These are phyloP conservation scores for Sporothrix sp. DNA, from an alignment of 2,329 filamentous ascomycete genomes.

Conservation along the genomic window DNA sequence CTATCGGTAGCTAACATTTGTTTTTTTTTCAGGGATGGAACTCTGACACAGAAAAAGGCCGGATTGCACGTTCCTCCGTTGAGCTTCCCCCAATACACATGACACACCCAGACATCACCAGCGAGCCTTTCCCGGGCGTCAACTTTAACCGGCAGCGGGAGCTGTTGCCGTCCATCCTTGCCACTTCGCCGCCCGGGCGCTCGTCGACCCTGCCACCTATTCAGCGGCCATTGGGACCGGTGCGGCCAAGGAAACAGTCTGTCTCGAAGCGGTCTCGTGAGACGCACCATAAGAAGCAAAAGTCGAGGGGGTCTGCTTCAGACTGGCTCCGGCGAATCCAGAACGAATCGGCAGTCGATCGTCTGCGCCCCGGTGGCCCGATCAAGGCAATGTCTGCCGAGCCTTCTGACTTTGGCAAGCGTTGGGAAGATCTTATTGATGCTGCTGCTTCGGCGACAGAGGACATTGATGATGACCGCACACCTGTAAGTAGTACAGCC, in stretches of 20 bases:
- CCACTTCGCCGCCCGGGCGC: slow-evolving; percentile 72
- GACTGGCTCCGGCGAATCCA: slow-evolving; percentile 53
- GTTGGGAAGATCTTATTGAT: slow-evolving; percentile 95
- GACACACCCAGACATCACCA: slow-evolving; percentile 52
- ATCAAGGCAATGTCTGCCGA: slow-evolving; percentile 83
- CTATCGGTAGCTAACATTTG: slow-evolving; percentile 6
- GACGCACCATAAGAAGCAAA: slow-evolving; percentile 70
- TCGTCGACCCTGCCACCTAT: slow-evolving; percentile 82
- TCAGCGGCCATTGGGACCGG: slow-evolving; percentile 61
- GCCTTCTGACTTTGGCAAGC: slow-evolving; percentile 72
- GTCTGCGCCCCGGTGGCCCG: slow-evolving; percentile 56
- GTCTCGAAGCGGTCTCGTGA: slow-evolving; percentile 70
- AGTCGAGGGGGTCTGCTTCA: slow-evolving; percentile 59
- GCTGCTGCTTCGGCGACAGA: slow-evolving; percentile 86
- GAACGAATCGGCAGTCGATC: slow-evolving; percentile 39
- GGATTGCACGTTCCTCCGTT: slow-evolving; percentile 56
- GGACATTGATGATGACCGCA: slow-evolving; percentile 82
- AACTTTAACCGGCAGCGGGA: slow-evolving; percentile 55
- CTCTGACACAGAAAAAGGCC: slow-evolving; percentile 58
- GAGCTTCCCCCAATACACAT: slow-evolving; percentile 62
- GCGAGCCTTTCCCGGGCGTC: slow-evolving; percentile 60
- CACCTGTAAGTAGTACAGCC: slow-evolving; percentile 60
- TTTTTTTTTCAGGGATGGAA: slow-evolving; percentile 50
- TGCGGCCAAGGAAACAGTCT: slow-evolving; percentile 73
- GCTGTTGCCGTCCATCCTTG: slow-evolving; percentile 71